Evolutionary conservation across 768 basidiomycete genomes (phyloP).

Genomic region (Hypholoma fasciculare): DNA sequence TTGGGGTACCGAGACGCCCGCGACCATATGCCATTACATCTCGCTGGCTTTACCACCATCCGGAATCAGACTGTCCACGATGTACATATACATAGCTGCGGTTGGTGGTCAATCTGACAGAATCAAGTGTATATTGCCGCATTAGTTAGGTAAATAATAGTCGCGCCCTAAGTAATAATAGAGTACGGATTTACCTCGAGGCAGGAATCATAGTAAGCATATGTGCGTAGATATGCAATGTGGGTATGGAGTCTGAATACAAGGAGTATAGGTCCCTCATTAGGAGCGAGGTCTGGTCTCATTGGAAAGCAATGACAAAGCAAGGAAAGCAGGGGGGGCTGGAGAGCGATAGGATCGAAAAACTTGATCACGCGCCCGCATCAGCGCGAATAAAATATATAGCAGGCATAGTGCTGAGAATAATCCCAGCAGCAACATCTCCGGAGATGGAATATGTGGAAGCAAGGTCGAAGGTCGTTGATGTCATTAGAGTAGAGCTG

Average conservation of each 20-base stretch:
- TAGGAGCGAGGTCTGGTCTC: constrained; percentile 20
- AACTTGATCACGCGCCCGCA: not conserved
- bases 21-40: too few species aligned
- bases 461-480: not conserved
- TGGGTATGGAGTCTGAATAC: too few species aligned
- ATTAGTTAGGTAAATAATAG: constrained; percentile 18
- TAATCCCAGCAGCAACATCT: too few species aligned
- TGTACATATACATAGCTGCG: too few species aligned
- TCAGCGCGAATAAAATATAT: not conserved
- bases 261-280: constrained; percentile 13
- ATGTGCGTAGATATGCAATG: not conserved
- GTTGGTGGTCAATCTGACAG: not conserved
- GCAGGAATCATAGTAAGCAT: constrained; percentile 2
- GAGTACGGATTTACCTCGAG: constrained; percentile 12
- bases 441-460: not conserved
- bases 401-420: not conserved
- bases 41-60: too few species aligned
- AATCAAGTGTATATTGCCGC: constrained; percentile 13
- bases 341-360: not conserved
- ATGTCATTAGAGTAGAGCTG: not conserved
- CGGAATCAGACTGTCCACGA: too few species aligned
- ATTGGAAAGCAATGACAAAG: constrained; percentile 6
- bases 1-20: too few species aligned
- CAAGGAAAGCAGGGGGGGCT: constrained; percentile 4
- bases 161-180: constrained; percentile 6